A percentile compares a stretch with the other conserved stretches of the same genome.
Evolutionary conservation across 2,329 filamentous ascomycete genomes (phyloP).

Genomic region (Clonostachys rosea): DNA sequence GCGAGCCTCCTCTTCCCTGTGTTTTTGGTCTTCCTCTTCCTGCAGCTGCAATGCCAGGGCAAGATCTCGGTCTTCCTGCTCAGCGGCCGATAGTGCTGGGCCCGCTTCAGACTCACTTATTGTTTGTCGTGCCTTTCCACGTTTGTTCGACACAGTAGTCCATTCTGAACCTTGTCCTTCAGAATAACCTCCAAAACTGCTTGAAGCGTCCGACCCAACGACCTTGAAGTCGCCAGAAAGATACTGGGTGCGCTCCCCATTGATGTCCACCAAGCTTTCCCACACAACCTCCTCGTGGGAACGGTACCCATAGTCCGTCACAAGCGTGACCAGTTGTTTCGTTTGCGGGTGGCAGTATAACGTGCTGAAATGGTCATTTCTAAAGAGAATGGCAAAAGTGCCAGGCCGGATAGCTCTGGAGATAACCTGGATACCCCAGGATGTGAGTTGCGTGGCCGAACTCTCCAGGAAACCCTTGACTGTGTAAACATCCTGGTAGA

Average conservation of each 20-base stretch:
- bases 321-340: conserved; percentile 71
- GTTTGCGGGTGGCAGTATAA: conserved; percentile 83
- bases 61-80: conserved; percentile 81
- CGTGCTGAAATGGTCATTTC: conserved; percentile 96
- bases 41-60: conserved; percentile 89
- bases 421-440: conserved; percentile 73
- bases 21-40: conserved; percentile 84
- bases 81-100: conserved; percentile 9
- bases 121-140: conserved; percentile 14
- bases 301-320: conserved; percentile 90
- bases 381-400: conserved; percentile 84
- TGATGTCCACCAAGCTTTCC: conserved; percentile 89
- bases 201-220: conserved; percentile 52
- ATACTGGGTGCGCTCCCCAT: conserved; percentile 76
- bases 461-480: conserved; percentile 79
- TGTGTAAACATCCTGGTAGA: conserved; percentile 76
- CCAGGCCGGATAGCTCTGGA: conserved; percentile 67
- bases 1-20: conserved; percentile 60
- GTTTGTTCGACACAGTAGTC: conserved; percentile 45
- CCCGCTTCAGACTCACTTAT: background rate
- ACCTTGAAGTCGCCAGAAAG: conserved; percentile 86
- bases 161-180: conserved; percentile 33
- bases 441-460: conserved; percentile 84
- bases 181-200: background rate
- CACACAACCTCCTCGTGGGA: conserved; percentile 89